Conservation (phyloP, 1,284 basidiomycete species). For the Fomitopsis schrenkii region DNA sequence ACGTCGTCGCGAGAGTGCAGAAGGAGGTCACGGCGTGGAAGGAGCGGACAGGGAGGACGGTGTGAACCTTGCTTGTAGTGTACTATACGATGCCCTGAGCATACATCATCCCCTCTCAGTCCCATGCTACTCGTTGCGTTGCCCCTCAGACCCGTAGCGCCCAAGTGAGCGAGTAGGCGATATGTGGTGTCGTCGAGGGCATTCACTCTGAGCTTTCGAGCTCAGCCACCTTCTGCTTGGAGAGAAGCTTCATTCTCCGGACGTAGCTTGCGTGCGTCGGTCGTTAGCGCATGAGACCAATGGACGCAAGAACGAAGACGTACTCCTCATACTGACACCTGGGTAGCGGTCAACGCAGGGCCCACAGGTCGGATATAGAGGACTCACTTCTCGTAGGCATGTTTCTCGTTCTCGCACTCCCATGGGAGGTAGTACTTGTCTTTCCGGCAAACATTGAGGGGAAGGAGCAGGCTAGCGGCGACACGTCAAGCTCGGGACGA, state of each 20-base stretch:
- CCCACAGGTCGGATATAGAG: constrained; percentile 2
- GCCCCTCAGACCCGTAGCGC: too few relatives aligned
- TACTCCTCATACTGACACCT: constrained; percentile 92
- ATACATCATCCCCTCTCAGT: neutral
- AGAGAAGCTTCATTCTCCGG: constrained; percentile 78
- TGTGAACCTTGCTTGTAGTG: constrained; percentile 16
- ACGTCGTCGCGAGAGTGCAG: constrained; percentile 61
- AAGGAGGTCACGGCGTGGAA: constrained; percentile 60
- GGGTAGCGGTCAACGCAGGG: constrained; percentile 4
- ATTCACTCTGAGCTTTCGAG: constrained; percentile 44
- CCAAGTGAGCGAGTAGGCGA: too few relatives aligned
- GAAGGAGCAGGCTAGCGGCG: constrained; percentile 69
- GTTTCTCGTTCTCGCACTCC: constrained; percentile 81
- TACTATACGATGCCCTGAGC: neutral
- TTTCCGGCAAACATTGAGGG: constrained; percentile 78
- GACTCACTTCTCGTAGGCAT: constrained; percentile 70
- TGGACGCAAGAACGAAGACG: constrained; percentile 30
- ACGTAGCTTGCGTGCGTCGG: constrained; percentile 54
- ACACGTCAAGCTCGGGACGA: neutral
- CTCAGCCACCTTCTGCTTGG: constrained; percentile 67
- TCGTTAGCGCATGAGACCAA: constrained; percentile 8
- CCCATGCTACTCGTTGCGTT: neutral
- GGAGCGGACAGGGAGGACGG: constrained; percentile 31
- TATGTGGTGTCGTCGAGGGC: neutral
- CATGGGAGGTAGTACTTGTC: constrained; percentile 73